These are phyloP conservation scores for Fusarium falciforme DNA, from an alignment of 2,329 filamentous ascomycete genomes.

Conservation along the genomic window DNA sequence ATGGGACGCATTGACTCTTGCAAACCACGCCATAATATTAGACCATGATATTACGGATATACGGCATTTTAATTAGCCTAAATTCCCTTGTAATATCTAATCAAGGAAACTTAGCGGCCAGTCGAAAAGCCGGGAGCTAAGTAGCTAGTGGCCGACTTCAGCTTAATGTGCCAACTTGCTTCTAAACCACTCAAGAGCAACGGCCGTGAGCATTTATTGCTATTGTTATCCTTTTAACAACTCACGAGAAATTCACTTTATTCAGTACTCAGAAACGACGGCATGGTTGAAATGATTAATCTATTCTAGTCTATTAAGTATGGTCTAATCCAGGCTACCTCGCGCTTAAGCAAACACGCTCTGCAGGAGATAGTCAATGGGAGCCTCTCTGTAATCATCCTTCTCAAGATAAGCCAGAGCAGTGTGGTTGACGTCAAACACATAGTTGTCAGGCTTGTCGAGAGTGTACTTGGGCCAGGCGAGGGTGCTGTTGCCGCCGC, in stretches of 20 bases:
- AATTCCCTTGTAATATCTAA: not conserved
- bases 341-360: conserved; percentile 21
- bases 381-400: conserved; percentile 58
- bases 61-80: not conserved
- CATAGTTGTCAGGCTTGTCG: conserved; percentile 56
- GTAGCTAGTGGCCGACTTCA: not conserved
- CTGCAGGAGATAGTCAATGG: conserved; percentile 53
- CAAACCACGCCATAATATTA: not conserved
- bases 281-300: not conserved
- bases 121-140: not conserved
- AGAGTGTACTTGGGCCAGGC: conserved; percentile 59
- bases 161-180: not conserved
- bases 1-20: not conserved
- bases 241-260: not conserved
- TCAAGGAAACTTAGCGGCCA: not conserved
- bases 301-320: not conserved
- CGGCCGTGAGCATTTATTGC: not conserved
- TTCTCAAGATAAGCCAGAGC: conserved; percentile 52
- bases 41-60: not conserved
- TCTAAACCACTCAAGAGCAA: not conserved
- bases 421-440: conserved; percentile 62
- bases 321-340: not conserved
- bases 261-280: not conserved
- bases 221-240: not conserved
- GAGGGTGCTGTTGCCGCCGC: not conserved